Base-by-base conservation (phyloP, 805 yeast species). In the Middelhovenomyces tepae region DNA sequence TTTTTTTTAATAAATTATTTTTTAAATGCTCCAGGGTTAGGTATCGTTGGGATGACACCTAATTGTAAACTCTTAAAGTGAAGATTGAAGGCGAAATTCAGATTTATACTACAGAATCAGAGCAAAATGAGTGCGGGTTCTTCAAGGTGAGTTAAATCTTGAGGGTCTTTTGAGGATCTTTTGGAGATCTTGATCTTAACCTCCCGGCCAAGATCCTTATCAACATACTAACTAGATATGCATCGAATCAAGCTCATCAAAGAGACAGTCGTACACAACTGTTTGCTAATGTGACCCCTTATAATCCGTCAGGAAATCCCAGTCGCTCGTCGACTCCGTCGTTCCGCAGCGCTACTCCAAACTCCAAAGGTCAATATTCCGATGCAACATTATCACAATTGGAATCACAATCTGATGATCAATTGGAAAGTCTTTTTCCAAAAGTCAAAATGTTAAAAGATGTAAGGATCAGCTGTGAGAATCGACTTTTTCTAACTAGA, bases 371-470 rank as follows among this genome's bases (percentile, higher is more conserved):
- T 22, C 45, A 51, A 36, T 31, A 65, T 47, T 60, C 69, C 9
- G 79, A 75, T 27, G 57, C 73, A 17, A 62, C 67, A 36, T 47
- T 76, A 44, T 68, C 78, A 14, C 74, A 71, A 39, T 50, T 79
- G 31, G 87, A 79, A 50, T 64, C 78, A 3, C 87, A 79, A 48
- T 69, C 69, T 39, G 81, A 74, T 22, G 78, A 73, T 36, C 73
- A 75, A 33, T 51, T 73, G 43, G 62, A 65, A 15, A 57, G 65
- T 2, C 69, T 79, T 68, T 61, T 69, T 21, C 64, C 68, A 24
- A 74, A 71, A 42, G 65, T 79, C 14, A 56, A 62, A 31, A 61
- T 72, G 18, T 56, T 79, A 35, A 78, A 77, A 49, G 67, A 67
- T 29, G 57, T 56, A 26, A 36, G 59, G 35, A 30, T 16, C 19